Base-by-base conservation (phyloP, 257 asterid genomes). In the Handroanthus guayacan region DNA sequence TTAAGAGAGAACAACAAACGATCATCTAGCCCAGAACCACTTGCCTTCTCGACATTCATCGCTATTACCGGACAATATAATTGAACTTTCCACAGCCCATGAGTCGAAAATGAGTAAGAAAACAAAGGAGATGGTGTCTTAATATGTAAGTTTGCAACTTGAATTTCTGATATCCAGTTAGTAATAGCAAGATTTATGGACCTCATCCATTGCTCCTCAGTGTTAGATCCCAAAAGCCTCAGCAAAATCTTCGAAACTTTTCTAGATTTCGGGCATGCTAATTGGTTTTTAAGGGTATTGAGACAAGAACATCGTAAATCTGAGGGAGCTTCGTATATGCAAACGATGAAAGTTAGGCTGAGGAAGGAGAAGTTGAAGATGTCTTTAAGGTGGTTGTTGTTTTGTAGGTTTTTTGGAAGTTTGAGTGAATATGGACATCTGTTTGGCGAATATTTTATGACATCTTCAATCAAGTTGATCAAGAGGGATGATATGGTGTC, bases 81-180 rank as follows among this genome's bases (percentile, higher is more conserved):
- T 83, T 92, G 97, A 34, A 94, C 92, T 64, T 94, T 94, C 98
- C 97, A 94, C 51, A 92, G 54, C 76, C 98, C 97, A 3, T 36
- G 65, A 4, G 71, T 77, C 8, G 96, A 84, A 48, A 77, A 6
- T 1, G 97, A 81, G 77, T 92, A 86, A 0, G 92, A 87, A 72
- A 92, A 94, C 87, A 91, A 67, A 0, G 91, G 81, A 3, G 91
- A 90, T 0, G 94, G 97, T 5, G 90, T 75, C 48, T 54, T 84
- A 6, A 83, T 47, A 2, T 16, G 45, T 7, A 17, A 62, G 31
- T 5, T 65, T 5, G 31, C 31, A 25, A 1, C 31, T 25, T 75
- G 82, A 2, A 78, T 55, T 55, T 93, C 97, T 2, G 62, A 25
- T 2, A 87, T 78, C 98, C 98, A 94, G 71, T 89, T 91, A 0